These are phyloP conservation scores for Globisporangium spiculum DNA, from an alignment of 352 stramenopile genomes.

Conservation along the genomic window DNA sequence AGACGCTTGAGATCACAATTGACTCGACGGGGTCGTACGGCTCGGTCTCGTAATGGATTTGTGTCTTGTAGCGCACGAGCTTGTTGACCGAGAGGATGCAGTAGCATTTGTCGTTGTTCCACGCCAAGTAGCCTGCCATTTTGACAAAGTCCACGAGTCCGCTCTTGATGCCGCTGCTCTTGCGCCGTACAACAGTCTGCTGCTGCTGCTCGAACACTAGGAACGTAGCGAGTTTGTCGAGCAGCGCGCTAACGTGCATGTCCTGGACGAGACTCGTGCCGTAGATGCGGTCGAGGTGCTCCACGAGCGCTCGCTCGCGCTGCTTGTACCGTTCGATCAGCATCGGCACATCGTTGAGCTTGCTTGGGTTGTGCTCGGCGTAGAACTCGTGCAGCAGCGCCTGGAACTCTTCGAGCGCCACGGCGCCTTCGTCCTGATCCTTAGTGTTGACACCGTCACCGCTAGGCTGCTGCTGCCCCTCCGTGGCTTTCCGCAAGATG, in stretches of 20 bases:
- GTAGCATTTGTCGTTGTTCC: conserved; percentile 36
- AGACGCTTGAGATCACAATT: conserved; percentile 42
- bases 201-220: not conserved
- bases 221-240: conserved; percentile 21
- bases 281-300: conserved; percentile 72
- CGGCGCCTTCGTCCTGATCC: conserved; percentile 7
- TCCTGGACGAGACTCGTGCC: conserved; percentile 41
- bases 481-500: conserved; percentile 16
- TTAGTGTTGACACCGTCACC: not conserved
- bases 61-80: conserved; percentile 42
- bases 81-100: conserved; percentile 54
- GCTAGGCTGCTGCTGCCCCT: not conserved
- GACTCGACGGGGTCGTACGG: conserved; percentile 31
- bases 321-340: conserved; percentile 43
- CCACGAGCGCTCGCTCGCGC: conserved; percentile 49
- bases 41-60: conserved; percentile 39
- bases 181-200: conserved; percentile 6
- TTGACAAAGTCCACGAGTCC: conserved; percentile 41
- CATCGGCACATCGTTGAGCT: conserved; percentile 58
- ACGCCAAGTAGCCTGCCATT: conserved; percentile 40
- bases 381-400: conserved; percentile 53
- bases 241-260: conserved; percentile 24
- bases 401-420: conserved; percentile 22
- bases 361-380: conserved; percentile 52
- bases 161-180: conserved; percentile 31